Percentiles rank a stretch among this genome's conserved stretches.
Evolutionary conservation across 257 asterid genomes (phyloP).

Genomic region (Solanum okadae): DNA sequence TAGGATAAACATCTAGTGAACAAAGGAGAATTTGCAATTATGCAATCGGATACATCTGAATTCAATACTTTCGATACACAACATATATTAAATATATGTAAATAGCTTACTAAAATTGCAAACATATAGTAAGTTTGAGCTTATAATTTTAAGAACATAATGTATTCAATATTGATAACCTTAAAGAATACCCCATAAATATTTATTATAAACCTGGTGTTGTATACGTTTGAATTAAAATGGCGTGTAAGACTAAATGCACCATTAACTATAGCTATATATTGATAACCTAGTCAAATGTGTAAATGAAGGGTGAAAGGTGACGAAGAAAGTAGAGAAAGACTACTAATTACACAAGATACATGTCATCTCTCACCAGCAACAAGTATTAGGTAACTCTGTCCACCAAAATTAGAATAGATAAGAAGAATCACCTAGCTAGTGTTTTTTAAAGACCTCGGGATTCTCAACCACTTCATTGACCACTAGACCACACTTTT

Average conservation of each 20-base stretch:
- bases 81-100: neutral
- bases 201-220: neutral
- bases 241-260: neutral
- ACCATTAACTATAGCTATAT: neutral
- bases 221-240: neutral
- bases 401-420: accelerated
- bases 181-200: too few species aligned
- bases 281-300: neutral
- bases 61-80: neutral
- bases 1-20: too few species aligned
- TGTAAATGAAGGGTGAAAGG: neutral
- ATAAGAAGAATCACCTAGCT: neutral
- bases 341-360: too few species aligned
- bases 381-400: neutral
- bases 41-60: too few species aligned
- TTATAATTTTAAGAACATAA: neutral
- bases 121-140: neutral
- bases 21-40: too few species aligned
- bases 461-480: neutral
- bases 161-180: neutral
- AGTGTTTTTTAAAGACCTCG: too few species aligned
- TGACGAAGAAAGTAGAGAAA: neutral
- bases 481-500: too few species aligned
- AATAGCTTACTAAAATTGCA: neutral
- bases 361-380: neutral